phyloP scores from a whole-genome alignment of 2,329 filamentous ascomycete genomes.

The Colletotrichum agaves region DNA sequence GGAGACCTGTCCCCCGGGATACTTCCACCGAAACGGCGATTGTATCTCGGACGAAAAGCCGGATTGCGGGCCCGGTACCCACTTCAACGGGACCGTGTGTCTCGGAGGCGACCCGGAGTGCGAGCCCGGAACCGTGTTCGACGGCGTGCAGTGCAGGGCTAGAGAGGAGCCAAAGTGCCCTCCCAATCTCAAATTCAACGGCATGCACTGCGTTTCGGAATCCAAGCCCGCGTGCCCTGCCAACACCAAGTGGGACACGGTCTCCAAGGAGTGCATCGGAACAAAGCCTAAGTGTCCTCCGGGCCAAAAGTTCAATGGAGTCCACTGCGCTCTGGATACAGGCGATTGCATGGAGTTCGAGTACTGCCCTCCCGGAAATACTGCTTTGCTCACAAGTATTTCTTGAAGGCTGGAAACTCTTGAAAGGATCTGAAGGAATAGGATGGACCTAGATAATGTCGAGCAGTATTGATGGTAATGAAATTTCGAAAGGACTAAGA shows the following conservation, averaged over 20 bases:
- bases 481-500: too few species aligned
- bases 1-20: neutral
- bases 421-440: too few species aligned
- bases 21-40: neutral
- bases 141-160: neutral
- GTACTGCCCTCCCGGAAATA: neutral
- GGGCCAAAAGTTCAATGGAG: neutral
- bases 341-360: constrained; percentile 4
- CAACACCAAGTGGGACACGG: neutral
- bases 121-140: neutral
- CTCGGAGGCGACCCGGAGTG: neutral
- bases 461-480: too few species aligned
- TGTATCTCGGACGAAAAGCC: neutral
- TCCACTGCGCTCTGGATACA: neutral
- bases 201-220: rapidly evolving
- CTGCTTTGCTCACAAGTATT: neutral
- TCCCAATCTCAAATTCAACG: neutral
- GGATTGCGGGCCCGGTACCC: neutral
- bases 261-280: neutral
- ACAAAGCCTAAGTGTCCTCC: neutral
- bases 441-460: too few species aligned
- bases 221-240: neutral
- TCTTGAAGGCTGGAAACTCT: neutral
- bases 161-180: neutral
- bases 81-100: neutral